These are phyloP conservation scores for Platanus orientalis DNA, from an alignment of 164 flowering plant species.

Conservation along the genomic window DNA sequence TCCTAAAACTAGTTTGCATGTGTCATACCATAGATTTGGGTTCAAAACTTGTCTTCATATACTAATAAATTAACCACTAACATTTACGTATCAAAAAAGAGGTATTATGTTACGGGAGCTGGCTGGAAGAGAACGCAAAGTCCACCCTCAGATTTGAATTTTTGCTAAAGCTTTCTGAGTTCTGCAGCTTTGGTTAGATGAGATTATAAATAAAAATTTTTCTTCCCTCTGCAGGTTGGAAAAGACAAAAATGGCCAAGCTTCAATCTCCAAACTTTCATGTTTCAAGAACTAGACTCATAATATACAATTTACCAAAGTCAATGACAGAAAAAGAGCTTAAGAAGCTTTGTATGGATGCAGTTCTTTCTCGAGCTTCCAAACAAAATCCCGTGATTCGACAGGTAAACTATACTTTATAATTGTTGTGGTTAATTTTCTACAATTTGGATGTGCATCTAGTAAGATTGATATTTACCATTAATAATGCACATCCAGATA, in stretches of 20 bases:
- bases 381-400: constrained; percentile 75
- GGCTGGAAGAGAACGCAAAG: neutral
- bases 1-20: no score
- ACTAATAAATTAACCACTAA: no score
- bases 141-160: neutral
- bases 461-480: neutral
- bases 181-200: neutral
- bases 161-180: neutral
- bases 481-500: constrained; percentile 43
- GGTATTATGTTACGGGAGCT: neutral
- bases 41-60: no score
- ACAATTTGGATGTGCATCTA: neutral
- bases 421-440: neutral
- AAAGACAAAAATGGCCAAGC: constrained; percentile 53
- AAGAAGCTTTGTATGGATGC: constrained; percentile 69
- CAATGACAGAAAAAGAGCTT: constrained; percentile 66
- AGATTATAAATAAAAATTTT: neutral
- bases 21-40: no score
- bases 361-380: constrained; percentile 76
- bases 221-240: constrained; percentile 57
- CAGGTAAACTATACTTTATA: constrained; percentile 49
- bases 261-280: constrained; percentile 85
- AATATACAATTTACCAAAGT: constrained; percentile 83
- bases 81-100: no score
- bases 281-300: constrained; percentile 83